A percentile compares a stretch with the other conserved stretches of the same genome.
phyloP scores from a whole-genome alignment of 306 rosid species.

The Ceratonia siliqua region DNA sequence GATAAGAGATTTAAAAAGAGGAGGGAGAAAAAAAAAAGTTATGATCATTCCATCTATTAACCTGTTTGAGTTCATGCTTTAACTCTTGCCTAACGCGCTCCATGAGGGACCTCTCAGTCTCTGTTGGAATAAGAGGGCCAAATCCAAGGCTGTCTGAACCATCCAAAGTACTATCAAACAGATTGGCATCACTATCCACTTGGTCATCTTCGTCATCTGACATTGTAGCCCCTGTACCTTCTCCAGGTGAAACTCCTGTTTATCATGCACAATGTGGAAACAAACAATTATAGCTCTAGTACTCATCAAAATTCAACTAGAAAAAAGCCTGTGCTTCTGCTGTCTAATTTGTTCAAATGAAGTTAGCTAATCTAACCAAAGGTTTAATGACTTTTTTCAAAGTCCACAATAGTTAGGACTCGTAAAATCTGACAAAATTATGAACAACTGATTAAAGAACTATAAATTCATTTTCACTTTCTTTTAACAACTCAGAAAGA shows the following conservation, averaged over 20 bases:
- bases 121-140: slow-evolving; percentile 96
- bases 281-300: slow-evolving; percentile 21
- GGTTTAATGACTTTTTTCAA: background rate
- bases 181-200: slow-evolving; percentile 68
- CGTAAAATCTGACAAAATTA: background rate
- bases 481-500: background rate
- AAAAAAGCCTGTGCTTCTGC: slow-evolving; percentile 1
- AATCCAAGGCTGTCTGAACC: slow-evolving; percentile 86
- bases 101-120: slow-evolving; percentile 89
- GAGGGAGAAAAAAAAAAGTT: background rate
- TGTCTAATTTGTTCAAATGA: background rate
- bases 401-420: background rate
- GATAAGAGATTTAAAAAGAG: background rate
- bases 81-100: slow-evolving; percentile 93
- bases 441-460: slow-evolving; percentile 10
- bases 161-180: slow-evolving; percentile 72
- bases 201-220: slow-evolving; percentile 92
- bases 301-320: background rate
- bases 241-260: slow-evolving; percentile 92
- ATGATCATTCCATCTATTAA: slow-evolving; percentile 22
- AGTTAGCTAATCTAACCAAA: background rate
- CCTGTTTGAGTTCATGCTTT: slow-evolving; percentile 87
- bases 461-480: background rate
- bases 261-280: slow-evolving; percentile 14
- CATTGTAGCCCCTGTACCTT: slow-evolving; percentile 97